Conservation (phyloP, 352 stramenopile genomes). For the Pythium phragmitis region DNA sequence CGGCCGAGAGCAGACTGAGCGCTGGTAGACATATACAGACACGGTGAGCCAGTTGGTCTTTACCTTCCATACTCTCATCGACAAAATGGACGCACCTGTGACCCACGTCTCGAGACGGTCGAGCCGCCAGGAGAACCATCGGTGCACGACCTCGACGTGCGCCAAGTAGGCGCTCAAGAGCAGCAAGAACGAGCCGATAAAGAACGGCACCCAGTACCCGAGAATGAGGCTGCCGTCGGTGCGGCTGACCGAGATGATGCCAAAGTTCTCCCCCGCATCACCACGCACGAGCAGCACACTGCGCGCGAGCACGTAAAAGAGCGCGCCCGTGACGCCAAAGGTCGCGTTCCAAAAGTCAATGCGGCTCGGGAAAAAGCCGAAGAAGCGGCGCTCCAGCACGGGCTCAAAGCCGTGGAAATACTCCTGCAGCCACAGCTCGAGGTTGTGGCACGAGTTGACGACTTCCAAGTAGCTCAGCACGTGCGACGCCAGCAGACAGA, state of each 20-base stretch:
- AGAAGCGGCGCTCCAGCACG: slow-evolving; percentile 59
- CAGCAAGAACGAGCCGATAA: slow-evolving; percentile 76
- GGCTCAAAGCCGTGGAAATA: slow-evolving; percentile 79
- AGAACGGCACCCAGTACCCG: slow-evolving; percentile 83
- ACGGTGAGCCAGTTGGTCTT: slow-evolving; percentile 12
- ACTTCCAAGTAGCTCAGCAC: slow-evolving; percentile 81
- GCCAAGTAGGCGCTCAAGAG: slow-evolving; percentile 72
- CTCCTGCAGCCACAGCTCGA: slow-evolving; percentile 85
- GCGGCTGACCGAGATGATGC: slow-evolving; percentile 69
- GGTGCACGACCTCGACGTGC: slow-evolving; percentile 82
- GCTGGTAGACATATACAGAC: slow-evolving; percentile 27
- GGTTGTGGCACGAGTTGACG: slow-evolving; percentile 88
- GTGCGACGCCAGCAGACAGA: slow-evolving; percentile 60
- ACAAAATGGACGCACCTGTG: slow-evolving; percentile 36
- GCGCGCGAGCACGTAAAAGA: slow-evolving; percentile 62
- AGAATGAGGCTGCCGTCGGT: slow-evolving; percentile 65
- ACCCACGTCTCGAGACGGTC: slow-evolving; percentile 60
- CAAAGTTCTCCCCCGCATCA: slow-evolving; percentile 59
- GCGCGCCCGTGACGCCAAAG: slow-evolving; percentile 57
- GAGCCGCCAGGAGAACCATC: slow-evolving; percentile 79
- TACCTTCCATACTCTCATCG: neutral
- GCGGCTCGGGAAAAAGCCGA: slow-evolving; percentile 77
- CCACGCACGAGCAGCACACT: slow-evolving; percentile 53
- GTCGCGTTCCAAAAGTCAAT: slow-evolving; percentile 83
- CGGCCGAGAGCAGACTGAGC: slow-evolving; percentile 56